Evolutionary conservation across 2,329 filamentous ascomycete genomes (phyloP).

Genomic region (Hypoxylon sp.): DNA sequence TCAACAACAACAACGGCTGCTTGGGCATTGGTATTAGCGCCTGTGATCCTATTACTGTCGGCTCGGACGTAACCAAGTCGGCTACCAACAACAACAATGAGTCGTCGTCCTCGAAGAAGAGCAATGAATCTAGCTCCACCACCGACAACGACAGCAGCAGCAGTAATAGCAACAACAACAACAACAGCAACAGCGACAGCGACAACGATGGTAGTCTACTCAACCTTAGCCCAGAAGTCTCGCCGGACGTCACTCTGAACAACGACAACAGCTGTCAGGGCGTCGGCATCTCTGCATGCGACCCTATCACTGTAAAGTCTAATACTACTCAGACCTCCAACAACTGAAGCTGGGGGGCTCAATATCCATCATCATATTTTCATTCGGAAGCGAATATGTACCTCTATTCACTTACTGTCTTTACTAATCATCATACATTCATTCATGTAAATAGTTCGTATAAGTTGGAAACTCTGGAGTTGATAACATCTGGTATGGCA

Average conservation of each 20-base stretch:
- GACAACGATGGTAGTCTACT: slow-evolving; percentile 31
- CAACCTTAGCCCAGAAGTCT: slow-evolving; percentile 38
- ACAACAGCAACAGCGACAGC: slow-evolving; percentile 13
- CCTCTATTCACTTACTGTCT: slow-evolving; percentile 7
- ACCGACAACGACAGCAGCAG: slow-evolving; percentile 1
- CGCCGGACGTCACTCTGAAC: slow-evolving; percentile 35
- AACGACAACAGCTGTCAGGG: slow-evolving; percentile 46
- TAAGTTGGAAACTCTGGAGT: slow-evolving; percentile 17
- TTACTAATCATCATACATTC: slow-evolving; percentile 10
- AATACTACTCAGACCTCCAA: slow-evolving; percentile 17
- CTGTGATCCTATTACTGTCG: slow-evolving; percentile 44
- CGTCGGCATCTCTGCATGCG: slow-evolving; percentile 48
- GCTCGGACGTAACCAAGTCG: slow-evolving; percentile 44
- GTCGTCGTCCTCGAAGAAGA: slow-evolving; percentile 10
- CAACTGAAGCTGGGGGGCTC: slow-evolving; percentile 14
- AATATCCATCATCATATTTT: slow-evolving; percentile 1
- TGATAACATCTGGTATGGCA: slow-evolving; percentile 15
- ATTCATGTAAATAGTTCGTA: slow-evolving; percentile 33
- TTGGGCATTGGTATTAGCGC: slow-evolving; percentile 43
- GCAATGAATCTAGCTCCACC: background rate
- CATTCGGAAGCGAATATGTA: slow-evolving; percentile 10
- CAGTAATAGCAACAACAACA: slow-evolving; percentile 4
- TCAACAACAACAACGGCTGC: slow-evolving; percentile 40
- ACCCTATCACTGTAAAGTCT: slow-evolving; percentile 48
- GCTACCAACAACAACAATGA: slow-evolving; percentile 9